Conservation (phyloP, 495 filamentous ascomycete species). For the Glonium stellatum region DNA sequence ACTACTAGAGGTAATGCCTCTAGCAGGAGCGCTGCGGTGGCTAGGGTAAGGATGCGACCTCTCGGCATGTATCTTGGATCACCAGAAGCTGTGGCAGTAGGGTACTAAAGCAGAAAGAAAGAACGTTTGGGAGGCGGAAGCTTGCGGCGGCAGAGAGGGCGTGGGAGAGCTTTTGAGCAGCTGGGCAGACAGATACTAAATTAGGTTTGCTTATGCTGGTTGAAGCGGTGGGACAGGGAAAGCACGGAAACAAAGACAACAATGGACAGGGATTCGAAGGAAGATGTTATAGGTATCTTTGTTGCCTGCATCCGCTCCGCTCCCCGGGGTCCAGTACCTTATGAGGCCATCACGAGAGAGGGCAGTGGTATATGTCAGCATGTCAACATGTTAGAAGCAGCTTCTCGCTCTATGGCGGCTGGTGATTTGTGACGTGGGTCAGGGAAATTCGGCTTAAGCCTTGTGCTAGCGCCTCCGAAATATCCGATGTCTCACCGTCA, state of each 20-base stretch:
- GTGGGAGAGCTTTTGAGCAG: not conserved
- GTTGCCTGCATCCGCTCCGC: not conserved
- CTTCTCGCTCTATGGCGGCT: not conserved
- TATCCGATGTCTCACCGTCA: not conserved
- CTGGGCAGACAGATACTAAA: not conserved
- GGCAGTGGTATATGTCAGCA: not conserved
- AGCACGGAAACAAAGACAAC: not conserved
- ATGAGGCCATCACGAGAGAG: not conserved
- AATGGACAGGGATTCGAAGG: not conserved
- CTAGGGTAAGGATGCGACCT: slow-evolving; percentile 13
- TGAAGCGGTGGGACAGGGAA: not conserved
- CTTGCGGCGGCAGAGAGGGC: not conserved
- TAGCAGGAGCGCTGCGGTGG: slow-evolving; percentile 34
- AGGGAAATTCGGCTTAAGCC: not conserved
- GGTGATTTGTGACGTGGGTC: not conserved
- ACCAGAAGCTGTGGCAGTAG: not conserved
- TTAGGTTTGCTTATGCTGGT: not conserved
- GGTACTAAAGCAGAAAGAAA: not conserved
- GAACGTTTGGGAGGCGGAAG: not conserved
- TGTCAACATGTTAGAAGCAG: not conserved
- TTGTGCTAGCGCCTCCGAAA: not conserved
- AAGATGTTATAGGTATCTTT: not conserved
- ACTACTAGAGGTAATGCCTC: slow-evolving; percentile 31
- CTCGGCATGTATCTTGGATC: slow-evolving; percentile 21
- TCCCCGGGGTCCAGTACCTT: not conserved